A percentile compares a stretch with the other conserved stretches of the same genome.
These are phyloP conservation scores for Oxyria digyna DNA, from an alignment of 148 eudicot genomes.

Conservation along the genomic window DNA sequence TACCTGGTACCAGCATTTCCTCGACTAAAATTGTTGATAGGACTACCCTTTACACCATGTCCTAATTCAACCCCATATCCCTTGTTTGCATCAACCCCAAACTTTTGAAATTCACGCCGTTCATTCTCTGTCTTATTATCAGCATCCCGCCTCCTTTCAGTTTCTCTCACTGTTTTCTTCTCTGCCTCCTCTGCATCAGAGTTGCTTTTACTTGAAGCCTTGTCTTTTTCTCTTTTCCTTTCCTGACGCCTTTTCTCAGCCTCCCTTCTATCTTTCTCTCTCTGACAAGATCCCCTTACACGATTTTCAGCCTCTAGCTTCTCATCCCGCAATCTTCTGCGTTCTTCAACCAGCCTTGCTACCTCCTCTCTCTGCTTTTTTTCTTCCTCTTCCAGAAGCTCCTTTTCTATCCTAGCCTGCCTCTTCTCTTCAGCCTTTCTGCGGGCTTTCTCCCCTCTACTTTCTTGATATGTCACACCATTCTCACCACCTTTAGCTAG, in stretches of 20 bases:
- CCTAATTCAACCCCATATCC: constrained; percentile 28
- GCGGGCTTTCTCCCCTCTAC: constrained; percentile 90
- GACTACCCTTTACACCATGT: constrained; percentile 37
- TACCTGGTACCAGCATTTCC: constrained; percentile 76
- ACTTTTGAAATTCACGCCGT: constrained; percentile 44
- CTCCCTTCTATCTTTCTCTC: constrained; percentile 62
- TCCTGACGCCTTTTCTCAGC: constrained; percentile 71
- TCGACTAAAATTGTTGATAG: constrained; percentile 34
- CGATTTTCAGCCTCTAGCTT: constrained; percentile 73
- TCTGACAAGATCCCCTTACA: constrained; percentile 36
- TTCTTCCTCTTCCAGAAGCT: constrained; percentile 87
- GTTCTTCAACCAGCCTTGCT: constrained; percentile 86
- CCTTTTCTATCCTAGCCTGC: constrained; percentile 92
- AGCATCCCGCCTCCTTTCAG: constrained; percentile 40
- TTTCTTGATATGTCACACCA: constrained; percentile 51
- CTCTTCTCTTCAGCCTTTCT: constrained; percentile 98
- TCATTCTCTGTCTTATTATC: constrained; percentile 52
- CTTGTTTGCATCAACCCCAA: constrained; percentile 34
- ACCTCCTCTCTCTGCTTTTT: constrained; percentile 98
- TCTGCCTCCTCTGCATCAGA: constrained; percentile 86
- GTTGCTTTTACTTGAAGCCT: constrained; percentile 85
- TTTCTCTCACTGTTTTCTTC: constrained; percentile 54
- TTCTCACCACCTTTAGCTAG: constrained; percentile 60
- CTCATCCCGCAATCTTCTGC: constrained; percentile 80
- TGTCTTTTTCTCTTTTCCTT: constrained; percentile 74